These are phyloP conservation scores for Fusarium avenaceum DNA, from an alignment of 2,329 filamentous ascomycete genomes.

Conservation along the genomic window DNA sequence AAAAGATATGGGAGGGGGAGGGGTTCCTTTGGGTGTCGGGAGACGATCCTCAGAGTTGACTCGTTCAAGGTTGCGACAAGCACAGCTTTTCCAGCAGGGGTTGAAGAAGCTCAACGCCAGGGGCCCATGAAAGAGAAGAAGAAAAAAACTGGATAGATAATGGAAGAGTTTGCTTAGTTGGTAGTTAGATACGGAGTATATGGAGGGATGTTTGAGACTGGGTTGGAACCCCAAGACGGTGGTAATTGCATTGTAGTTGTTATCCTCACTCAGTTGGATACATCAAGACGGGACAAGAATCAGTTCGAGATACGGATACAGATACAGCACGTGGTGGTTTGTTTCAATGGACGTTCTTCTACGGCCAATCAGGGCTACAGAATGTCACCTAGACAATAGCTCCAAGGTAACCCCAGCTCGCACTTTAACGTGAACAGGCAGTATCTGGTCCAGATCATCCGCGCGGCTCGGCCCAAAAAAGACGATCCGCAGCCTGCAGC, in stretches of 20 bases:
- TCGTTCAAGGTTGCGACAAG: slow-evolving; percentile 26
- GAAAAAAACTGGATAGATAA: neutral
- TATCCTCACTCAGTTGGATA: slow-evolving; percentile 2
- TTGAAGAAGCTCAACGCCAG: slow-evolving; percentile 17
- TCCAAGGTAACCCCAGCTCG: slow-evolving; percentile 36
- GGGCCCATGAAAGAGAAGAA: neutral
- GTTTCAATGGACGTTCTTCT: slow-evolving; percentile 22
- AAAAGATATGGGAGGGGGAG: slow-evolving; percentile 28
- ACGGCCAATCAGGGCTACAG: slow-evolving; percentile 14
- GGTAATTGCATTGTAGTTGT: slow-evolving; percentile 9
- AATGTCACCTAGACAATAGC: slow-evolving; percentile 29
- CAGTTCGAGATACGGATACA: slow-evolving; percentile 15
- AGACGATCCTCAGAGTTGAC: slow-evolving; percentile 35
- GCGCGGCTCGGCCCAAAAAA: slow-evolving; percentile 44
- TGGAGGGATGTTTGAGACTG: slow-evolving; percentile 13
- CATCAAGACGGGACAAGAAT: slow-evolving; percentile 11
- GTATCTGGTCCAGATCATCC: slow-evolving; percentile 38
- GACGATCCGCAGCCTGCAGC: slow-evolving; percentile 36
- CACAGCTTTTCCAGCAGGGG: slow-evolving; percentile 21
- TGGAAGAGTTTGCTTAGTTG: slow-evolving; percentile 15
- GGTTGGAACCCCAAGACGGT: slow-evolving; percentile 25
- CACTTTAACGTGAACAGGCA: slow-evolving; percentile 38
- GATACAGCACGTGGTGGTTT: slow-evolving; percentile 39
- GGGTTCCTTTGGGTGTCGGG: slow-evolving; percentile 11
- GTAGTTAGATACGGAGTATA: slow-evolving; percentile 1